Evolutionary conservation across 2,329 filamentous ascomycete species (phyloP).

Genomic region (Septoria linicola): DNA sequence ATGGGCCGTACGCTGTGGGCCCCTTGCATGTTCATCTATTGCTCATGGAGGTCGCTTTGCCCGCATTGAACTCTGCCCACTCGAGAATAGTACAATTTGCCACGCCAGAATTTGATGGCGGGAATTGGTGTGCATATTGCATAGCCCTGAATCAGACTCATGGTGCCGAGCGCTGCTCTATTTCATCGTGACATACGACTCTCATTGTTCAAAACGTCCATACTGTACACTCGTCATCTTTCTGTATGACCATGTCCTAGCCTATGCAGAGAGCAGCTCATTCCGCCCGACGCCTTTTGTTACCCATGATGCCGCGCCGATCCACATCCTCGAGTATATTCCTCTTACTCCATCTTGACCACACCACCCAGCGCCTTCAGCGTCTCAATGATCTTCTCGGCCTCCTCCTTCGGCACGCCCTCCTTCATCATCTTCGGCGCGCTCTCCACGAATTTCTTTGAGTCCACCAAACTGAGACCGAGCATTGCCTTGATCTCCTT

Average conservation of each 20-base stretch:
- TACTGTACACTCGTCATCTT: conserved; percentile 20
- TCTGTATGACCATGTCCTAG: conserved; percentile 8
- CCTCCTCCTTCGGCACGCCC: conserved; percentile 96
- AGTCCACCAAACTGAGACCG: conserved; percentile 93
- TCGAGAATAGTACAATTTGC: no score
- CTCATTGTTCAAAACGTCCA: conserved; percentile 1
- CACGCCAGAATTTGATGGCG: no score
- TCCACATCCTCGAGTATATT: neutral
- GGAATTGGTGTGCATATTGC: no score
- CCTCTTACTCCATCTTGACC: conserved; percentile 77
- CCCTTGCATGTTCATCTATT: no score
- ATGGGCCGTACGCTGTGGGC: no score
- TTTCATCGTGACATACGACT: no score
- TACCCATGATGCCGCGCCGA: conserved; percentile 7
- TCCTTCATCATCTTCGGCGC: conserved; percentile 99
- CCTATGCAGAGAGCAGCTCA: conserved; percentile 8
- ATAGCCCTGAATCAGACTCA: no score
- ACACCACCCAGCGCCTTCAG: conserved; percentile 92
- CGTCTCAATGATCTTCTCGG: conserved; percentile 94
- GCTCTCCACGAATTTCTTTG: conserved; percentile 99
- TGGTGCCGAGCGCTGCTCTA: no score
- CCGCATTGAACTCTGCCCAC: no score
- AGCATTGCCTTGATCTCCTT: conserved; percentile 99
- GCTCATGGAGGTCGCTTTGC: no score
- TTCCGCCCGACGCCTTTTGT: conserved; percentile 12